phyloP scores from a whole-genome alignment of 2,329 filamentous ascomycete genomes.

The Harringtonia aguacate region DNA sequence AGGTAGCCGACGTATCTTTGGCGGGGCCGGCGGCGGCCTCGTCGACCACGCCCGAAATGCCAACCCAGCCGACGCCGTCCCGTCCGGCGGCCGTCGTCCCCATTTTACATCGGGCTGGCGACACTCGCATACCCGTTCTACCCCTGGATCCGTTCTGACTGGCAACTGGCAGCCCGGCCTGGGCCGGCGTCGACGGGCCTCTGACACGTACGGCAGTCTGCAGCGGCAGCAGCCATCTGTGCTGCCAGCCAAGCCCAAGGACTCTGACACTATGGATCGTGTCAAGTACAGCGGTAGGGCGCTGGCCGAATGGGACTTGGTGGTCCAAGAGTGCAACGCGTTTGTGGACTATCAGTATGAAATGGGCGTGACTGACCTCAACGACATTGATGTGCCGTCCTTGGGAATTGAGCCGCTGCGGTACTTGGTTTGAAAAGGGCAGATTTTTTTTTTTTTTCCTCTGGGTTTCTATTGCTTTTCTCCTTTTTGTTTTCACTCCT shows the following conservation, averaged over 20 bases:
- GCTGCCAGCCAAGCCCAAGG: slow-evolving; percentile 34
- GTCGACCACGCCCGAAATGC: slow-evolving; percentile 42
- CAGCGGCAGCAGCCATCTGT: slow-evolving; percentile 18
- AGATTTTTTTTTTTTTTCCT: not conserved
- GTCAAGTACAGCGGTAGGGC: slow-evolving; percentile 59
- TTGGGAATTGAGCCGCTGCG: slow-evolving; percentile 52
- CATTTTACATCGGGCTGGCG: too few species aligned
- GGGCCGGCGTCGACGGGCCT: not conserved
- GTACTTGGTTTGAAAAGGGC: slow-evolving; percentile 2
- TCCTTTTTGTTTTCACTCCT: too few species aligned
- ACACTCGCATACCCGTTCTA: too few species aligned
- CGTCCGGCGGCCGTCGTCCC: slow-evolving; percentile 2
- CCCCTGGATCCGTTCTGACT: too few species aligned
- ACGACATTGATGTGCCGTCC: slow-evolving; percentile 58
- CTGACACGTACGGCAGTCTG: slow-evolving; percentile 11
- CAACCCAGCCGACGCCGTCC: slow-evolving; percentile 11
- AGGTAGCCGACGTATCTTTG: slow-evolving; percentile 36
- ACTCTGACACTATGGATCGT: slow-evolving; percentile 28
- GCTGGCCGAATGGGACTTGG: slow-evolving; percentile 66
- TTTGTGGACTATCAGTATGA: slow-evolving; percentile 67
- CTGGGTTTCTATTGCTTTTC: too few species aligned
- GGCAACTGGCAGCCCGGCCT: too few species aligned
- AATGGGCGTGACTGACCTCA: slow-evolving; percentile 58
- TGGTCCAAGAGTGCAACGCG: slow-evolving; percentile 69
- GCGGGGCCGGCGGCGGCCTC: slow-evolving; percentile 32